Evolutionary conservation across 2,329 filamentous ascomycete species (phyloP), one percentile per base, ranked within the genome.

Genomic region (Pseudohalonectria lignicola): DNA sequence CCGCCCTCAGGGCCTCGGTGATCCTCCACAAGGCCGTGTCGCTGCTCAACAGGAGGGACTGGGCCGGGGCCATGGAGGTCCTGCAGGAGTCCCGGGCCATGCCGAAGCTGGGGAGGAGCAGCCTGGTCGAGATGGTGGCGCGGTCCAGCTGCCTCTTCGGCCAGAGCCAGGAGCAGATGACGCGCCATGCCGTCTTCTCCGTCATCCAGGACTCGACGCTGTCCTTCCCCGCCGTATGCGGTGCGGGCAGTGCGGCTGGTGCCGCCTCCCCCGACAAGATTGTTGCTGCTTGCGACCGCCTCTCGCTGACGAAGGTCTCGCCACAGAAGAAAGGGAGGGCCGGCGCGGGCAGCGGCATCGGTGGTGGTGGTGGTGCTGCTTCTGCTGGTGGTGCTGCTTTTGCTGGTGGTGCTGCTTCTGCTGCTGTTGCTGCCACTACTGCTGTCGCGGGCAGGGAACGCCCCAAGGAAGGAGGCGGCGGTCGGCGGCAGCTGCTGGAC

Each of bases 131-230:
- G 41, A 72, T 77, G 29, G 67, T 85, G 39, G 68, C 76, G 10
- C 75, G 74, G 41, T 84, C 82, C 16, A 76, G 76, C 39, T 76
- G 81, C 33, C 71, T 83, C 31, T 66, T 86, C 42, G 69, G 76
- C 13, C 72, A 82, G 54, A 82, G 79, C 44, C 67, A 82, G 49
- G 75, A 81, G 34, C 71, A 81, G 50, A 84, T 94, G 65, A 72
- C 79, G 11, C 71, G 74, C 4, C 85, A 94, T 56, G 80, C 88
- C 3, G 82, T 92, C 4, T 93, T 90, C 56, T 93, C 86, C 15
- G 83, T 90, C 9, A 72, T 96, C 13, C 85, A 90, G 33, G 92
- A 98, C 50, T 95, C 92, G 1, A 94, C 87, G 0, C 79, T 95
- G 19, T 93, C 87, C 0, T 82, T 90, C 42, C 86, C 88, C 2